Evolutionary conservation across 2,329 filamentous ascomycete species (phyloP), one percentile per base, ranked within the genome.

Genomic region (Fusarium multiceps): DNA sequence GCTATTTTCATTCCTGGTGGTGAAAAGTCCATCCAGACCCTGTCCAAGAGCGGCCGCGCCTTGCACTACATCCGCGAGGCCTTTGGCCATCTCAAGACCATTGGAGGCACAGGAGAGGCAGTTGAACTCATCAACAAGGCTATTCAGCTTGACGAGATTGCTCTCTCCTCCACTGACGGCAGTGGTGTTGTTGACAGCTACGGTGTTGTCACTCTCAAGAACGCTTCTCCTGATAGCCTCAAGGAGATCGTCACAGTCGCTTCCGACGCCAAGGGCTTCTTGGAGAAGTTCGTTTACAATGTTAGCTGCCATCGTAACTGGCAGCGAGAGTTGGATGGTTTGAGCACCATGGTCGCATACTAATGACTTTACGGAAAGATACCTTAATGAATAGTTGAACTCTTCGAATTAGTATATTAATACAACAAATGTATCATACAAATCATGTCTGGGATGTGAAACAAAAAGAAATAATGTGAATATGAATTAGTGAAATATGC

Each of bases 1-100:
- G 90, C 92, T 1, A 76, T 94, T 28, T 94, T 93, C 75, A 82
- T 97, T 4, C 92, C 92, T 2, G 92, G 92, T 2, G 93, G 93
- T 2, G 82, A 85, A 1, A 83, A 89, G 60, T 88, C 88, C 1
- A 80, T 92, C 46, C 81, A 86, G 55, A 88, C 88, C 0, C 85
- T 96, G 0, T 81, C 85, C 59, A 88, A 89, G 82, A 93, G 86
- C 65, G 92, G 93, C 0, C 89, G 92, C 20, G 91, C 91, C 0
- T 76, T 92, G 3, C 90, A 95, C 81, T 96, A 91, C 88, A 81
- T 95, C 6, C 87, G 91, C 4, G 93, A 96, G 78, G 90, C 92
- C 0, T 96, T 95, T 72, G 92, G 92, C 0, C 93, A 96, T 68
- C 84, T 94, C 53, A 96, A 96, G 83, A 83, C 92, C 3, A 91